These are phyloP conservation scores for Leptomonas pyrrhocoris DNA, from an alignment of 208 protist species.

Conservation along the genomic window DNA sequence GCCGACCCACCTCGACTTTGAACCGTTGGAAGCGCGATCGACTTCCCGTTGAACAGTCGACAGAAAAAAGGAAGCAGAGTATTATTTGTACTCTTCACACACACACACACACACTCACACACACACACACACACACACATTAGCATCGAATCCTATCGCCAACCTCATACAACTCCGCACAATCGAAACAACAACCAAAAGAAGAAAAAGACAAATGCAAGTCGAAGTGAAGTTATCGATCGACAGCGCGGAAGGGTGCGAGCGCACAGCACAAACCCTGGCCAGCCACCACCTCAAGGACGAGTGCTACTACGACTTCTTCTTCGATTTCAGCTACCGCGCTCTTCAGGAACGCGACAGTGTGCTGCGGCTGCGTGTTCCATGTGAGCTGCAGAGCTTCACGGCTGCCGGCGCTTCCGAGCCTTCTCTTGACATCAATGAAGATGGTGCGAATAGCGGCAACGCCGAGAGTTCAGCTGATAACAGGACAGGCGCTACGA, in stretches of 20 bases:
- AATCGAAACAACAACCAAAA: background rate
- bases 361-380: constrained; percentile 73
- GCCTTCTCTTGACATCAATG: background rate
- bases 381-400: constrained; percentile 22
- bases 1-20: too few species aligned
- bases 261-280: constrained; percentile 35
- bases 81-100: constrained; percentile 1
- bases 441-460: background rate
- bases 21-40: too few species aligned
- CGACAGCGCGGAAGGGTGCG: constrained; percentile 39
- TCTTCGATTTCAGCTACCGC: constrained; percentile 68
- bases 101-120: background rate
- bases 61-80: too few species aligned
- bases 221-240: constrained; percentile 74
- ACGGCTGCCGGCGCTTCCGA: background rate
- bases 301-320: constrained; percentile 68
- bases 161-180: too few species aligned
- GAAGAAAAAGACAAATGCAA: constrained; percentile 45
- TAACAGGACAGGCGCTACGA: background rate
- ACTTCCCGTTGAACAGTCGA: too few species aligned
- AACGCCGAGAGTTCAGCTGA: background rate
- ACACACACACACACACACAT: too few species aligned
- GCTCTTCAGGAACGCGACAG: constrained; percentile 38
- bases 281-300: constrained; percentile 36
- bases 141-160: too few species aligned